Percentiles rank a stretch among this genome's conserved stretches.
These are phyloP conservation scores for Clonostachys sp. DNA, from an alignment of 2,329 filamentous ascomycete genomes.

Conservation along the genomic window DNA sequence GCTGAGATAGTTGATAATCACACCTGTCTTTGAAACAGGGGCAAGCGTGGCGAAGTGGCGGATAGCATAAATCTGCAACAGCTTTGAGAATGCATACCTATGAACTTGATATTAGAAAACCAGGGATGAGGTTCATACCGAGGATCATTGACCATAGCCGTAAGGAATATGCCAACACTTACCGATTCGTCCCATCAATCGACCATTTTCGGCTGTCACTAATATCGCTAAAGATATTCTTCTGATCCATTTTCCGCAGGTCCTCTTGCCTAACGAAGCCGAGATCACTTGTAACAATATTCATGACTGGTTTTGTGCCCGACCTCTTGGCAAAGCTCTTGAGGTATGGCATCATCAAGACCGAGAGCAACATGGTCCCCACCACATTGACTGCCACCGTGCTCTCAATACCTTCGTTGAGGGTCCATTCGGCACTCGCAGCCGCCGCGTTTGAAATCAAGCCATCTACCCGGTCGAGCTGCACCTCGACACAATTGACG, in stretches of 20 bases:
- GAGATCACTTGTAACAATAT: slow-evolving; percentile 30
- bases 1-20: slow-evolving; percentile 21
- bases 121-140: not conserved
- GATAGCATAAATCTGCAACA: slow-evolving; percentile 14
- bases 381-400: slow-evolving; percentile 3
- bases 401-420: slow-evolving; percentile 1
- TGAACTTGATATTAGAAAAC: too few relatives aligned
- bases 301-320: slow-evolving; percentile 26
- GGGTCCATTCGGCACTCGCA: not conserved
- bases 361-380: slow-evolving; percentile 35
- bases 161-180: not conserved
- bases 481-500: not conserved
- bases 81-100: slow-evolving; percentile 18
- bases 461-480: slow-evolving; percentile 1
- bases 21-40: slow-evolving; percentile 16
- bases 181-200: not conserved
- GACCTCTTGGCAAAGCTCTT: slow-evolving; percentile 23
- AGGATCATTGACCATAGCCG: not conserved
- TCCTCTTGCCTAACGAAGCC: slow-evolving; percentile 4
- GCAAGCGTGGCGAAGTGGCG: slow-evolving; percentile 15
- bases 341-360: slow-evolving; percentile 36
- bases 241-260: not conserved
- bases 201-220: not conserved
- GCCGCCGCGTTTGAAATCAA: slow-evolving; percentile 1
- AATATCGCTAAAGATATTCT: not conserved